These are phyloP conservation scores for Pseudoturritis turrita DNA, from an alignment of 345 rosid genomes.

Conservation along the genomic window DNA sequence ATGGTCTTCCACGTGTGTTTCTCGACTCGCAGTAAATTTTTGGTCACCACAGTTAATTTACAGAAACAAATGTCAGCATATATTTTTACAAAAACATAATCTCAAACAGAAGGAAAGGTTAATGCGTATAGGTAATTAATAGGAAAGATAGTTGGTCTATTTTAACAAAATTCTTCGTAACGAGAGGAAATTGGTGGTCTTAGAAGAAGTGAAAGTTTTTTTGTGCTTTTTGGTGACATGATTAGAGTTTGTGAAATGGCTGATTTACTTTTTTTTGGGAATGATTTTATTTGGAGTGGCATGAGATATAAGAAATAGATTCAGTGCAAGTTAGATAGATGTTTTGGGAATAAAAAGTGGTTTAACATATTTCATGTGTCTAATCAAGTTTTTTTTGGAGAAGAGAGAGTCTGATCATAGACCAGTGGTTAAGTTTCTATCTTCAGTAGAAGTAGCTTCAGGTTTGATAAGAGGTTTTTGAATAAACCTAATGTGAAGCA, in stretches of 20 bases:
- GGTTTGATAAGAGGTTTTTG: background rate
- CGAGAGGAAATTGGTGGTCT: too few relatives aligned
- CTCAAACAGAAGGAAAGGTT: too few relatives aligned
- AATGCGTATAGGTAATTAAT: rapidly evolving
- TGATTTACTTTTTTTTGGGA: rapidly evolving
- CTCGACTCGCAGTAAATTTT: background rate
- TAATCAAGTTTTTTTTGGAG: background rate
- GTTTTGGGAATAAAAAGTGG: background rate
- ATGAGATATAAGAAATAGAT: background rate
- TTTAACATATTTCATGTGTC: rapidly evolving
- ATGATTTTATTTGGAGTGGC: background rate
- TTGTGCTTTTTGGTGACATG: too few relatives aligned
- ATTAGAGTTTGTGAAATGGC: background rate
- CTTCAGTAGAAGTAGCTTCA: rapidly evolving
- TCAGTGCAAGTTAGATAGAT: background rate
- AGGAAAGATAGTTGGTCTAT: background rate
- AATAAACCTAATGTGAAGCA: background rate
- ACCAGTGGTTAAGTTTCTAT: rapidly evolving
- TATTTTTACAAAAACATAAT: too few relatives aligned
- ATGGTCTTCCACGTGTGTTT: slow-evolving; percentile 11
- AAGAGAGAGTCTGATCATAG: background rate
- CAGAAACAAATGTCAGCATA: background rate
- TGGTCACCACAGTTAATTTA: background rate
- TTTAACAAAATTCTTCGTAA: background rate
- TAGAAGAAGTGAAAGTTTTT: too few relatives aligned